These are phyloP conservation scores for Lyophyllum decastes DNA, from an alignment of 768 basidiomycete species.

Conservation along the genomic window DNA sequence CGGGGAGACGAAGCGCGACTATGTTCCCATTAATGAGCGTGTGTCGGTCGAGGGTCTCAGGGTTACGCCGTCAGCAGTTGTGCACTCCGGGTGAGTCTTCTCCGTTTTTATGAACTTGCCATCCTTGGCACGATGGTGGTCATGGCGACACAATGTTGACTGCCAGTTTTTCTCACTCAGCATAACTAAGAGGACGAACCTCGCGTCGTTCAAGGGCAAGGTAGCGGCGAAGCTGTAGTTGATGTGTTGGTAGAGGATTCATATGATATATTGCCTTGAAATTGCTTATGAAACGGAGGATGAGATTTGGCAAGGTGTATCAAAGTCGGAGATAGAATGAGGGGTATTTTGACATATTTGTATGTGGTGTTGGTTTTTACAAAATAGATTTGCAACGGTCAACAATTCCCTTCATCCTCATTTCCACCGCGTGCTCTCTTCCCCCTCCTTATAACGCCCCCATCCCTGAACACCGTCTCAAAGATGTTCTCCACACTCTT, in stretches of 20 bases:
- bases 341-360: slow-evolving; percentile 20
- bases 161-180: slow-evolving; percentile 29
- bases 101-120: background rate
- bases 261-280: no score
- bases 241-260: background rate
- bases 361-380: background rate
- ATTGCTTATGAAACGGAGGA: no score
- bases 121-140: slow-evolving; percentile 27
- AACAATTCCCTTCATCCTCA: slow-evolving; percentile 21
- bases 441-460: slow-evolving; percentile 29
- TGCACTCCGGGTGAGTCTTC: slow-evolving; percentile 73
- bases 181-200: slow-evolving; percentile 66
- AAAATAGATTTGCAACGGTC: slow-evolving; percentile 8
- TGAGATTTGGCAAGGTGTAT: no score
- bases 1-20: slow-evolving; percentile 73
- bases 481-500: slow-evolving; percentile 82
- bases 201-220: slow-evolving; percentile 63
- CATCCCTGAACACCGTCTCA: slow-evolving; percentile 27
- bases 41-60: slow-evolving; percentile 51
- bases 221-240: slow-evolving; percentile 41
- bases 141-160: slow-evolving; percentile 33
- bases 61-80: slow-evolving; percentile 62
- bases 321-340: background rate
- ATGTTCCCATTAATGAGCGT: slow-evolving; percentile 66
- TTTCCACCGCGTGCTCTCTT: slow-evolving; percentile 26